phyloP scores from a whole-genome alignment of 768 basidiomycete genomes.

The Suillus bovinus region DNA sequence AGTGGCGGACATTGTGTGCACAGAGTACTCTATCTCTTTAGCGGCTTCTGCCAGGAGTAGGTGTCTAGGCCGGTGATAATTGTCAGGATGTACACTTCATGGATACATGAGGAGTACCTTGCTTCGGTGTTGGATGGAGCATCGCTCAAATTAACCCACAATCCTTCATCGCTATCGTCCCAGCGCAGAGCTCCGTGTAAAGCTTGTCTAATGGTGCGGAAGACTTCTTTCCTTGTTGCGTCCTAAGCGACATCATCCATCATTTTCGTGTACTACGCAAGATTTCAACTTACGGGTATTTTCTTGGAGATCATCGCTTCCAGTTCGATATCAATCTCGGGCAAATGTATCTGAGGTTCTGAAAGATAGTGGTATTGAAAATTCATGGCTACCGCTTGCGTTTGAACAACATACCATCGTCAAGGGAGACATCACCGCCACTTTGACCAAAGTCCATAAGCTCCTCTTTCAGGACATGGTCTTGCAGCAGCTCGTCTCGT shows the following conservation, averaged over 20 bases:
- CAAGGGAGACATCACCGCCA: not conserved
- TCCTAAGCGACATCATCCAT: conserved; percentile 25
- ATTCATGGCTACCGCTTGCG: conserved; percentile 5
- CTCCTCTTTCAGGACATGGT: not conserved
- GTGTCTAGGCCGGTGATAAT: conserved; percentile 32
- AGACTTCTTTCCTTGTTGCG: conserved; percentile 35
- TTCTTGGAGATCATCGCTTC: conserved; percentile 44
- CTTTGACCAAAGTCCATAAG: not conserved
- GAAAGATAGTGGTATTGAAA: not conserved
- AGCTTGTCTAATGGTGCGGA: conserved; percentile 40
- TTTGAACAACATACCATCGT: not conserved
- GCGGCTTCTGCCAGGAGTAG: conserved; percentile 43
- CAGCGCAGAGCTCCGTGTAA: conserved; percentile 39
- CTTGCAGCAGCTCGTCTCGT: not conserved
- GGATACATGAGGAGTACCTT: conserved; percentile 20
- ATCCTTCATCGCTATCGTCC: conserved; percentile 22
- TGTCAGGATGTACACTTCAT: not conserved
- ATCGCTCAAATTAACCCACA: conserved; percentile 29
- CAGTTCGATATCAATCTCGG: conserved; percentile 36
- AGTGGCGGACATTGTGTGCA: conserved; percentile 51
- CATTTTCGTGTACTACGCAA: not conserved
- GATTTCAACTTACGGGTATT: conserved; percentile 35
- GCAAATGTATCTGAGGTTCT: conserved; percentile 20
- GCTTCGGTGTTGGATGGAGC: conserved; percentile 18
- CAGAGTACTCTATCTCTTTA: conserved; percentile 47